phyloP scores from a whole-genome alignment of 257 asterid genomes.

The Coffea eugenioides region DNA sequence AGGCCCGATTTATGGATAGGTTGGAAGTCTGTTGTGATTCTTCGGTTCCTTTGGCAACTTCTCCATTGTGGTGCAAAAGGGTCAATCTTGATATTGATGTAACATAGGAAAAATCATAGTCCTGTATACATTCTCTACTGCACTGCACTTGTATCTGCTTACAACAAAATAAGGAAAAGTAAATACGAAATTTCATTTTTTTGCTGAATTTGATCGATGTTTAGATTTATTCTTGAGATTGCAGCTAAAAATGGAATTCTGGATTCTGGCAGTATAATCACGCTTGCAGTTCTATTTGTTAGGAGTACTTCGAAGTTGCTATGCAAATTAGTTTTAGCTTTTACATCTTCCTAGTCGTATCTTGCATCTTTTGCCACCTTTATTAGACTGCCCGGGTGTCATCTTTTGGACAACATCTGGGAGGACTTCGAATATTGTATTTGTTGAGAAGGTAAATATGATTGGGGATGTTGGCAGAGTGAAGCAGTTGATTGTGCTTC shows the following conservation, averaged over 20 bases:
- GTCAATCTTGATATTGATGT: conserved; percentile 12
- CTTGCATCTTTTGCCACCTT: neutral
- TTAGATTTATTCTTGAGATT: neutral
- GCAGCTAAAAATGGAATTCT: neutral
- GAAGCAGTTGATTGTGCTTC: too few relatives aligned
- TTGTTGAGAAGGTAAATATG: neutral
- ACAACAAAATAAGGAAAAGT: neutral
- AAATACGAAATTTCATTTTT: neutral
- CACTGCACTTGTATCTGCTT: conserved; percentile 6
- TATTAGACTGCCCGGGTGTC: neutral
- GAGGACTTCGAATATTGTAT: neutral
- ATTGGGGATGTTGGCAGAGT: neutral
- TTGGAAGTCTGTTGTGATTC: too few relatives aligned
- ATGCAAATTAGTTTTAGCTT: neutral
- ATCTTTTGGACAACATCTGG: neutral
- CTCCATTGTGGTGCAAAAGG: conserved; percentile 68
- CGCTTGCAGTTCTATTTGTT: neutral
- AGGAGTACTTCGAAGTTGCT: neutral
- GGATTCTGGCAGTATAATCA: neutral
- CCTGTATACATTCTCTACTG: too few relatives aligned
- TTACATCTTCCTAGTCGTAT: neutral
- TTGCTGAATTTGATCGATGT: neutral
- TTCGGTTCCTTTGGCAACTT: conserved; percentile 63
- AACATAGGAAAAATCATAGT: conserved; percentile 13
- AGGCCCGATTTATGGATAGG: too few relatives aligned